A percentile compares a stretch with the other conserved stretches of the same genome.
Conservation (phyloP, 495 filamentous ascomycete species). For the Aspergillus funiculosus region DNA sequence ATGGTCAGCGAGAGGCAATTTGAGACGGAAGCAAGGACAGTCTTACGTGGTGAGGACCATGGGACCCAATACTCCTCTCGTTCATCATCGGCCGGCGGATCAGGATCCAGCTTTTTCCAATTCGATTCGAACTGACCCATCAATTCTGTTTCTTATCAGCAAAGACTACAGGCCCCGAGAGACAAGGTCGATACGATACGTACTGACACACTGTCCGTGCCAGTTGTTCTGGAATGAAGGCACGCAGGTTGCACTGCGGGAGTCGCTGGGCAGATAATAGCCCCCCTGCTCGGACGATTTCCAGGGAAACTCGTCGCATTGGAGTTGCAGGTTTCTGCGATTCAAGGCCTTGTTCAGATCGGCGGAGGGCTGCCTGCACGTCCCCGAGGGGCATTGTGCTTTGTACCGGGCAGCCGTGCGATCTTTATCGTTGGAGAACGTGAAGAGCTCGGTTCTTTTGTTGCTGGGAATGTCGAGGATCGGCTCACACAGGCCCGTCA, state of each 20-base stretch:
- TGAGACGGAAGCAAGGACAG: too few species aligned
- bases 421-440: slow-evolving; percentile 2
- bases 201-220: slow-evolving; percentile 11
- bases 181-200: too few species aligned
- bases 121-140: slow-evolving; percentile 13
- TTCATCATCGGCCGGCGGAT: slow-evolving; percentile 1
- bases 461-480: slow-evolving; percentile 3
- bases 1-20: not conserved
- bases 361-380: not conserved
- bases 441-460: slow-evolving; percentile 1
- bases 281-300: slow-evolving; percentile 13
- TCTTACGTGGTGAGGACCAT: slow-evolving; percentile 8
- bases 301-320: slow-evolving; percentile 14
- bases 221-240: slow-evolving; percentile 11
- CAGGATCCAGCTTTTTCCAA: slow-evolving; percentile 16
- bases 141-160: slow-evolving; percentile 4
- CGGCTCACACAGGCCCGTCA: slow-evolving; percentile 3
- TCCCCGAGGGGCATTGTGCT: slow-evolving; percentile 1
- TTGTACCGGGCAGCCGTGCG: not conserved
- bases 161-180: too few species aligned
- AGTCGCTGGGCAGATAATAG: not conserved
- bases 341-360: not conserved
- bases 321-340: not conserved
- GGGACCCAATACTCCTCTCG: slow-evolving; percentile 12
- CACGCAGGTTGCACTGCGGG: slow-evolving; percentile 9